Base-by-base conservation (phyloP, 805 yeast species). In the Myxozyma geophila region DNA sequence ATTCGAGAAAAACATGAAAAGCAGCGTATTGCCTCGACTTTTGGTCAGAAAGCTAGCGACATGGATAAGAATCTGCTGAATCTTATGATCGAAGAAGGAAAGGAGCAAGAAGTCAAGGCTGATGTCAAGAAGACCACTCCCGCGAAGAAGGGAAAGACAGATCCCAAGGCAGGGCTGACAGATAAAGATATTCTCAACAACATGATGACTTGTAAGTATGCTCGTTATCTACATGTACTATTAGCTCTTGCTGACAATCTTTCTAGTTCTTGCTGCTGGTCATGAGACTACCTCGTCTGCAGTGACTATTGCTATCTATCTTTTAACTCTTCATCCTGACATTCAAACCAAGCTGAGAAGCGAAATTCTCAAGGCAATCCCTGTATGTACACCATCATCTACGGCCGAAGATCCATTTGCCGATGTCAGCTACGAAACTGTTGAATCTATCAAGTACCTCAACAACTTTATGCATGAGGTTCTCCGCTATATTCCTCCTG, bases 201-300 rank as follows among this genome's bases (percentile, higher is more conserved):
- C 17, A 53, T 62, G 50, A 54, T 59, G 62, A 62, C 68, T 13
- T 64, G 64, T 61, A 37, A 56, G 64, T 51, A 4, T 41, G 5
- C 48, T 39, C 12, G 7, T 43, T 46, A 8, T 13, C 8, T 19
- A 17, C 33, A 19, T n/a, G 3, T 37, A 28, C 37, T 6, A 2
- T 13, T 12, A 37, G 23, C 23, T n/a, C 35, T 19, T 50, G 23
- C 15, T 35, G 21, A 35, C 15, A 53, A 48, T 36, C 17, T 48
- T 10, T 33, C 15, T 17, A 62, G 62, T 65, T 37, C 58, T 65
- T n/a, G 66, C 66, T 13, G 68, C 68, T 12, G 68, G 68, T 23
- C 68, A 65, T 37, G 68, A 65, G 36, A 65, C 68, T 2, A 62
- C 67, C 15, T 62, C 66, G 17, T 39, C 44, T n/a, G 66, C 66